Evolutionary conservation across 2,329 filamentous ascomycete species (phyloP), one percentile per base, ranked within the genome.

Genomic region (Fusarium sp.): DNA sequence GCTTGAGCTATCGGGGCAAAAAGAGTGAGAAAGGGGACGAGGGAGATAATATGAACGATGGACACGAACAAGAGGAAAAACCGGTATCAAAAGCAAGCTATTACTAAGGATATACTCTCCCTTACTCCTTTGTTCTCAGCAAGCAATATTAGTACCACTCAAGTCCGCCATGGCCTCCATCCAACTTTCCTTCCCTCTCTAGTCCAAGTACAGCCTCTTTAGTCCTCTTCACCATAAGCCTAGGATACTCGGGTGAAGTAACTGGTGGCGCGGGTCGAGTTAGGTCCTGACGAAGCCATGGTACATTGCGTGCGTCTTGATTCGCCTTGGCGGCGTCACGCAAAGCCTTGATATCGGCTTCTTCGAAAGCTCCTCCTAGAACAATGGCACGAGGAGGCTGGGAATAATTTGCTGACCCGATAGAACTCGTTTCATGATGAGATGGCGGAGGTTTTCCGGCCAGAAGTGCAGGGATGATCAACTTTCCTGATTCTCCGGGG

Each of bases 201-300:
- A 55, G 43, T 29, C 21, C 27, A 6, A 58, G n/a, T 4, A 65
- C 13, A 4, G 61, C 53, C 2, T 65, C 52, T 19, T 63, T 65
- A 1, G 61, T 58, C 3, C 61, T 62, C 17, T 21, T 45, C 1
- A 55, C 51, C 53, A 65, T 59, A 0, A 57, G 41, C 8, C 52
- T 55, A 2, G 57, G 43, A 10, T 65, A 65, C 3, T 62, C 61
- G 0, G 61, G 49, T 21, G 61, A 53, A 5, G 47, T 51, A n/a
- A 65, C 49, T 1, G 53, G 45, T 14, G 61, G 57, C 1, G 57
- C 52, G 2, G 57, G 23, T 1, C 25, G 43, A 9, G 37, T 54
- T 9, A 35, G 35, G 21, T 65, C 57, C 23, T 62, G 53, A 2
- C 49, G 51, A 21, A 65, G 2, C 61, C 61, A 65, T 4, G 61